Evolutionary conservation across 1,284 basidiomycete species (phyloP).

Genomic region (Boletus holoroseus): DNA sequence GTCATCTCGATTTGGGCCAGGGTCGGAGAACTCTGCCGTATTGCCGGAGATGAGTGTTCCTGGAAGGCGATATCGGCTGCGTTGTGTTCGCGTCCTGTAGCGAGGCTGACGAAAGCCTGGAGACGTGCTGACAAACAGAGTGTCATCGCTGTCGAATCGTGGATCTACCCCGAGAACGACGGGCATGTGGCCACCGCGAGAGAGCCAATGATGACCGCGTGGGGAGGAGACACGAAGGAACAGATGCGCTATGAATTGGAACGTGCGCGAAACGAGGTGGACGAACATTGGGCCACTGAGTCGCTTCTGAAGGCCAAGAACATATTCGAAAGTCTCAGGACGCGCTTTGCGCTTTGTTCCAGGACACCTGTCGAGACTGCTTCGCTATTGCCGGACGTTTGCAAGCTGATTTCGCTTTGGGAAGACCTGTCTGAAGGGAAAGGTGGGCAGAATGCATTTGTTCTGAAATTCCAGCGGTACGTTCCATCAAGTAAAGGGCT

Average conservation of each 20-base stretch:
- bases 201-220: slow-evolving; percentile 53
- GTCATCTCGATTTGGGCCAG: slow-evolving; percentile 65
- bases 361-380: slow-evolving; percentile 35
- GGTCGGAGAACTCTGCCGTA: slow-evolving; percentile 63
- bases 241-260: slow-evolving; percentile 34
- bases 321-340: slow-evolving; percentile 50
- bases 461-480: slow-evolving; percentile 59
- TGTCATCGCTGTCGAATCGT: slow-evolving; percentile 54
- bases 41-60: slow-evolving; percentile 66
- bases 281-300: slow-evolving; percentile 41
- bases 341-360: slow-evolving; percentile 49
- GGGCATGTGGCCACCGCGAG: slow-evolving; percentile 32
- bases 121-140: slow-evolving; percentile 58
- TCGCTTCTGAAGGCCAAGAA: slow-evolving; percentile 41
- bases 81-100: slow-evolving; percentile 64
- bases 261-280: slow-evolving; percentile 38
- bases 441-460: slow-evolving; percentile 38
- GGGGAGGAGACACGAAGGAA: slow-evolving; percentile 55
- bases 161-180: slow-evolving; percentile 49
- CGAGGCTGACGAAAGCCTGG: slow-evolving; percentile 73
- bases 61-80: slow-evolving; percentile 68
- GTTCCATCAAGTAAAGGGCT: slow-evolving; percentile 18
- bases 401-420: slow-evolving; percentile 52
- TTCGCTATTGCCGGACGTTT: slow-evolving; percentile 37
- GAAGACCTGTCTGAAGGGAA: slow-evolving; percentile 40